These are phyloP conservation scores for Gloeostereum incarnatum DNA, from an alignment of 768 basidiomycete genomes.

Conservation along the genomic window DNA sequence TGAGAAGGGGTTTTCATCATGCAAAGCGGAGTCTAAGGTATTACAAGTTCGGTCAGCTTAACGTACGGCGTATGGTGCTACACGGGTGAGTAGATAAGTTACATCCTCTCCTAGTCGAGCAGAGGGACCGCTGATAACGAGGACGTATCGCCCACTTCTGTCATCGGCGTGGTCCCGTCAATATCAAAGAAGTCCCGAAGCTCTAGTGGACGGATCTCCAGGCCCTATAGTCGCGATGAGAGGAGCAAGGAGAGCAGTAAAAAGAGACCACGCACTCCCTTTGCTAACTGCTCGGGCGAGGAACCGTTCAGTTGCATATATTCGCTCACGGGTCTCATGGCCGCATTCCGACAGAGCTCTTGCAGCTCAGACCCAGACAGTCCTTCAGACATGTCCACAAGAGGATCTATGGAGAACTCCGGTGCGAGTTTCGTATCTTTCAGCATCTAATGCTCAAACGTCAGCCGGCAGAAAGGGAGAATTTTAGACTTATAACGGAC, in stretches of 20 bases:
- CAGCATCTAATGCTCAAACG: constrained; percentile 60
- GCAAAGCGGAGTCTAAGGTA: no score
- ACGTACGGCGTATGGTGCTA: no score
- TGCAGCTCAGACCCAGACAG: constrained; percentile 86
- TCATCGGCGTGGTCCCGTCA: no score
- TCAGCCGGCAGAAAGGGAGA: neutral
- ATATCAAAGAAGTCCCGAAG: neutral
- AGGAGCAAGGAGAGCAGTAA: neutral
- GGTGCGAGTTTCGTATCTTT: constrained; percentile 62
- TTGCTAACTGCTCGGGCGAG: constrained; percentile 32
- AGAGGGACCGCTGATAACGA: no score
- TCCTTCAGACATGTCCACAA: constrained; percentile 66
- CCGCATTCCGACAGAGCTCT: constrained; percentile 89
- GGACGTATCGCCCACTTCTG: no score
- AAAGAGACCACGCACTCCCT: constrained; percentile 19
- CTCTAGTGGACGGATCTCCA: neutral
- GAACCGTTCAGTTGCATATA: constrained; percentile 49
- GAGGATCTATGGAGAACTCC: constrained; percentile 45
- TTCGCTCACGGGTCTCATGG: constrained; percentile 87
- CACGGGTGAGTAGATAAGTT: no score
- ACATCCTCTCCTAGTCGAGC: no score
- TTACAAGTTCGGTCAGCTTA: no score
- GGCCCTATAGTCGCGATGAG: neutral
- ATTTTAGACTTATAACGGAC: constrained; percentile 28
- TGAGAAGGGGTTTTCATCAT: no score